phyloP scores from a whole-genome alignment of 257 asterid genomes.

The Gentiana macrophylla region DNA sequence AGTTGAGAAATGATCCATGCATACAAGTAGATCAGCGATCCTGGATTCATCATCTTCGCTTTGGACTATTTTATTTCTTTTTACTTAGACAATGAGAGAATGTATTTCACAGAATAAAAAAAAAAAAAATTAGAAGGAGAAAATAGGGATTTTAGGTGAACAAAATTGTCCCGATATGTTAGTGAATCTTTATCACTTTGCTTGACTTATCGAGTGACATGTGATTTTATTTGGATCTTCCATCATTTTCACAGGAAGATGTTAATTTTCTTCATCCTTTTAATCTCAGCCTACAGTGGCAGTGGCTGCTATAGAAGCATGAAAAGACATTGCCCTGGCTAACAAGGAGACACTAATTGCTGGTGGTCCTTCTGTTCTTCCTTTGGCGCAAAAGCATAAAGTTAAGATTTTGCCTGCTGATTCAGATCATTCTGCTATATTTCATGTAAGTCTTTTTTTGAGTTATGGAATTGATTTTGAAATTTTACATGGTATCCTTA shows the following conservation, averaged over 20 bases:
- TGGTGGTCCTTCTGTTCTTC: constrained; percentile 96
- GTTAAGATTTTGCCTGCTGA: constrained; percentile 99
- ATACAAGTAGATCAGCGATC: too few relatives aligned
- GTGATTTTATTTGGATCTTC: too few relatives aligned
- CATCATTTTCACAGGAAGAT: neutral
- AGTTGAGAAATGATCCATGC: too few relatives aligned
- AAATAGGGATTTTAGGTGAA: too few relatives aligned
- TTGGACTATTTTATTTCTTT: too few relatives aligned
- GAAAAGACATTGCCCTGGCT: constrained; percentile 96
- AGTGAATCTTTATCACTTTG: neutral
- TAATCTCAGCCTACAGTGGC: constrained; percentile 75
- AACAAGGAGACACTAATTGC: constrained; percentile 95
- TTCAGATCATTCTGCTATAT: constrained; percentile 98
- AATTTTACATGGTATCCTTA: neutral
- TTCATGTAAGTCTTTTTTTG: constrained; percentile 44
- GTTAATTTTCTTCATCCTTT: neutral
- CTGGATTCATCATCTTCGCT: too few relatives aligned
- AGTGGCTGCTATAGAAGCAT: constrained; percentile 98
- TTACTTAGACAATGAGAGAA: too few relatives aligned
- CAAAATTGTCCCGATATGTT: neutral
- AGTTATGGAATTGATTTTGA: neutral
- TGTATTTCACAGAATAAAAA: too few relatives aligned
- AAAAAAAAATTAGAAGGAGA: too few relatives aligned
- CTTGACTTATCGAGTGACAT: too few relatives aligned
- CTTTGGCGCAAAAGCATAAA: constrained; percentile 91